Base-by-base conservation (phyloP, 805 yeast genomes). In the Suhomyces kilbournensis region DNA sequence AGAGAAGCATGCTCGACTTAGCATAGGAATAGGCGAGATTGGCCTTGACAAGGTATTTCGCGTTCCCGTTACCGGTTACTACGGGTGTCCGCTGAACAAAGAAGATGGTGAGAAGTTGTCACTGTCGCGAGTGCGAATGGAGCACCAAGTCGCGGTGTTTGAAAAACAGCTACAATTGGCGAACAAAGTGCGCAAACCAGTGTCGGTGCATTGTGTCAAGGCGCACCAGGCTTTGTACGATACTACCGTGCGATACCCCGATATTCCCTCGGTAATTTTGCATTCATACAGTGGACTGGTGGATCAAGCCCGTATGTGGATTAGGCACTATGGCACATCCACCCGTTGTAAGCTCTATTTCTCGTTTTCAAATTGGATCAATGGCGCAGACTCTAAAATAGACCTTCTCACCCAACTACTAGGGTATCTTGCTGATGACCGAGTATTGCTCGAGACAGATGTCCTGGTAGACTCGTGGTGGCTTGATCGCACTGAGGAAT, bases 211-310 rank as follows among this genome's bases (percentile, higher is more conserved):
- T 63, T 88, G 92, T 59, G 98, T 93, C 4, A 88, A 86, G 59
- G 82, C 88, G 9, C 92, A 88, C 54, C 90, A 91, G 0, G 62
- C 72, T 6, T 63, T 87, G 12, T 81, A 73, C 49, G 86, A 84
- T 14, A 50, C 63, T 0, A 69, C 83, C 4, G 39, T 49, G 2
- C 42, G 56, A 22, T 60, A 39, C 39, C 51, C 51, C 32, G 57
- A 59, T 1, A 64, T 66, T 9, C 66, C 78, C 2, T 64, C 72
- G 2, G 67, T 91, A 1, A 82, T 89, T 38, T 74, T 94, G 22
- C 98, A 93, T 64, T 90, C 97, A 0, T 94, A 84, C 66, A 82
- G 90, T 7, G 98, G 98, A 0, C 85, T 96, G 1, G 56, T 75
- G 0, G 97, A 90, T 43, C 90, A 84, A 53, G 80, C 86, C 14